Percentiles rank a stretch among this genome's conserved stretches.
Evolutionary conservation across 805 yeast genomes (phyloP).

Genomic region (Monosporozyma servazzii): DNA sequence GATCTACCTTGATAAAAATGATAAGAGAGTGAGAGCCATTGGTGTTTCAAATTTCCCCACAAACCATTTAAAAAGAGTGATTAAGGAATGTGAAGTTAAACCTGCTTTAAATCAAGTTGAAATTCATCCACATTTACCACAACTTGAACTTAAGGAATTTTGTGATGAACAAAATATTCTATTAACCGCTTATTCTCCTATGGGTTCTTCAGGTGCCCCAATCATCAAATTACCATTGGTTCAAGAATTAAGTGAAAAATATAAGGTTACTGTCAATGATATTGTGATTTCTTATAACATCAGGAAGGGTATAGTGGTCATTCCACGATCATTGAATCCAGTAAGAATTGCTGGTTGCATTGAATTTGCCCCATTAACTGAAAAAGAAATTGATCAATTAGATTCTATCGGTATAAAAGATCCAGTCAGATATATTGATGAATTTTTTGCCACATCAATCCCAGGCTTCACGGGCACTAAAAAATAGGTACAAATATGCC

Average conservation of each 20-base stretch:
- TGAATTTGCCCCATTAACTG: slow-evolving; percentile 32
- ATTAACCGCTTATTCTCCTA: slow-evolving; percentile 51
- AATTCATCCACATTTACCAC: slow-evolving; percentile 66
- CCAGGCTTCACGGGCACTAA: slow-evolving; percentile 20
- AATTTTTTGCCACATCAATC: slow-evolving; percentile 17
- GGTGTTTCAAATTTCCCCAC: slow-evolving; percentile 51
- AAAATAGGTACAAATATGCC: background rate
- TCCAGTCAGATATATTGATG: slow-evolving; percentile 29
- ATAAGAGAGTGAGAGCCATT: slow-evolving; percentile 40
- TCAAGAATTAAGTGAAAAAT: slow-evolving; percentile 45
- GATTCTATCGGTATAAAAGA: slow-evolving; percentile 25
- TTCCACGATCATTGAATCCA: slow-evolving; percentile 67
- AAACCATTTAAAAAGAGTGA: slow-evolving; percentile 32
- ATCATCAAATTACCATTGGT: slow-evolving; percentile 44
- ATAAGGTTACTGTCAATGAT: slow-evolving; percentile 44
- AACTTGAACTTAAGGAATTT: slow-evolving; percentile 44
- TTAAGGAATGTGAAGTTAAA: slow-evolving; percentile 37
- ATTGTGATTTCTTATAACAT: slow-evolving; percentile 57
- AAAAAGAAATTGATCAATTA: slow-evolving; percentile 35
- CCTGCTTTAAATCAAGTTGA: slow-evolving; percentile 59
- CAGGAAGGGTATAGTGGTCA: slow-evolving; percentile 47
- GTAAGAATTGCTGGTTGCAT: slow-evolving; percentile 44
- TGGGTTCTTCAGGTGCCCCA: slow-evolving; percentile 62
- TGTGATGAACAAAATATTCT: slow-evolving; percentile 44
- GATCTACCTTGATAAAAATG: slow-evolving; percentile 27